A percentile compares a stretch with the other conserved stretches of the same genome.
Evolutionary conservation across 176 grass and related monocot genomes (phyloP).

Genomic region (Cocos nucifera): DNA sequence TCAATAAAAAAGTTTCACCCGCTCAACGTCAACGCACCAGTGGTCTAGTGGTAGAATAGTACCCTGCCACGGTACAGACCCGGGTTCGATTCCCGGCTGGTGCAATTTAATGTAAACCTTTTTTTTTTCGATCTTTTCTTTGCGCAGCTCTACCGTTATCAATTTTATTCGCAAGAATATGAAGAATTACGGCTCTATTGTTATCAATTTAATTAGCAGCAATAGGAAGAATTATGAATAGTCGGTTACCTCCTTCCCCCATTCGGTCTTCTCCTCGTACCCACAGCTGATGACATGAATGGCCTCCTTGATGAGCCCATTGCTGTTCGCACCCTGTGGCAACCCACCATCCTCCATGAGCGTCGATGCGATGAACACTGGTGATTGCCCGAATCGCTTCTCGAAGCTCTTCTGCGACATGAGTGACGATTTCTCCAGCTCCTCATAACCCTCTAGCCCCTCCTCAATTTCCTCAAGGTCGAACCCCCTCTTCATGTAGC

Average conservation of each 20-base stretch:
- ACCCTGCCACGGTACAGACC: slow-evolving; percentile 83
- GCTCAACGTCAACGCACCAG: too few relatives aligned
- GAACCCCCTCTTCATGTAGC: slow-evolving; percentile 66
- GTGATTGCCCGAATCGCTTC: slow-evolving; percentile 89
- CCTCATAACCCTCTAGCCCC: slow-evolving; percentile 81
- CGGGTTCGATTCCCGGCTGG: slow-evolving; percentile 60
- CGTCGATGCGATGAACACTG: slow-evolving; percentile 92
- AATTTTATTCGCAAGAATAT: too few relatives aligned
- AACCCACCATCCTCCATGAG: slow-evolving; percentile 82
- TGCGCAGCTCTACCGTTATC: too few relatives aligned
- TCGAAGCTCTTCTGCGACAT: slow-evolving; percentile 99
- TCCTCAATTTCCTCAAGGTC: slow-evolving; percentile 99
- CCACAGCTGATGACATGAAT: slow-evolving; percentile 96
- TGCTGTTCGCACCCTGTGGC: slow-evolving; percentile 48
- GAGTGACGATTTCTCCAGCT: slow-evolving; percentile 79
- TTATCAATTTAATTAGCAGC: too few relatives aligned
- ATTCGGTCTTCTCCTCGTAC: slow-evolving; percentile 93
- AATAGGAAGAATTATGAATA: too few relatives aligned
- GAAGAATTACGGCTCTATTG: too few relatives aligned
- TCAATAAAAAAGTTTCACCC: too few relatives aligned
- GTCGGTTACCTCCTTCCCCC: slow-evolving; percentile 74
- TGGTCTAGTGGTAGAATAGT: slow-evolving; percentile 80
- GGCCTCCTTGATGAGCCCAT: slow-evolving; percentile 72
- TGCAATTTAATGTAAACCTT: too few relatives aligned
- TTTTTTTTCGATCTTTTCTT: not conserved